Conservation (phyloP, 768 basidiomycete species). For the Kondoa subrosea region DNA sequence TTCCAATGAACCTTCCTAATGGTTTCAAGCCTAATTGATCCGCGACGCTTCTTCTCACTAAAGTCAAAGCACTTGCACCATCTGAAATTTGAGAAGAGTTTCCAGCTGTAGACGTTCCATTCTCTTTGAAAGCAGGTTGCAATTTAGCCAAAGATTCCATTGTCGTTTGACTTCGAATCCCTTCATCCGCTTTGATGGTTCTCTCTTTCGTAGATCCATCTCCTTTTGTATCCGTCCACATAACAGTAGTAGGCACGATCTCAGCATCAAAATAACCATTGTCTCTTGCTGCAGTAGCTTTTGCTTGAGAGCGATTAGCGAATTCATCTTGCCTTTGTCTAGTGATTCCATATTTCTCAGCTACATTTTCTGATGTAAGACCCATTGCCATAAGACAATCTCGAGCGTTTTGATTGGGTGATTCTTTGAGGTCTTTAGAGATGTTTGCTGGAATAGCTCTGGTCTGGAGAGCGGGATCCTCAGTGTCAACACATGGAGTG, state of each 20-base stretch:
- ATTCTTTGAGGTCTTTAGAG: conserved; percentile 25
- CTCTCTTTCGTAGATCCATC: conserved; percentile 6
- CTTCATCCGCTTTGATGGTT: conserved; percentile 33
- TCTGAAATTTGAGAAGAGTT: conserved; percentile 37
- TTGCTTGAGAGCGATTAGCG: conserved; percentile 63
- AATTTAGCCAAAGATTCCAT: conserved; percentile 34
- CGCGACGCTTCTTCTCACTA: conserved; percentile 34
- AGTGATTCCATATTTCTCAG: conserved; percentile 28
- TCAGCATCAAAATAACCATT: conserved; percentile 65
- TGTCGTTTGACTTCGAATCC: conserved; percentile 36
- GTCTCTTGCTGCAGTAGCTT: conserved; percentile 66
- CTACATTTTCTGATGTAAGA: conserved; percentile 36
- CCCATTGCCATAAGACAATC: conserved; percentile 38
- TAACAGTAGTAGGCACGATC: conserved; percentile 52
- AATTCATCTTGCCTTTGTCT: conserved; percentile 34
- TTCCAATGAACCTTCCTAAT: conserved; percentile 33
- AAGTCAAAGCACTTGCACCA: conserved; percentile 35
- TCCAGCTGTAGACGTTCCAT: conserved; percentile 36
- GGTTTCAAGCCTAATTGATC: conserved; percentile 35
- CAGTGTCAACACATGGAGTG: neutral
- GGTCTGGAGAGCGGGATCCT: conserved; percentile 6
- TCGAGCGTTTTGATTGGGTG: conserved; percentile 33
- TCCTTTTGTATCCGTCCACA: neutral
- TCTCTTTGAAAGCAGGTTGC: conserved; percentile 36
- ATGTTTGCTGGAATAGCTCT: conserved; percentile 22